Evolutionary conservation across 2,329 filamentous ascomycete species (phyloP).

Genomic region (Geosmithia morbida): DNA sequence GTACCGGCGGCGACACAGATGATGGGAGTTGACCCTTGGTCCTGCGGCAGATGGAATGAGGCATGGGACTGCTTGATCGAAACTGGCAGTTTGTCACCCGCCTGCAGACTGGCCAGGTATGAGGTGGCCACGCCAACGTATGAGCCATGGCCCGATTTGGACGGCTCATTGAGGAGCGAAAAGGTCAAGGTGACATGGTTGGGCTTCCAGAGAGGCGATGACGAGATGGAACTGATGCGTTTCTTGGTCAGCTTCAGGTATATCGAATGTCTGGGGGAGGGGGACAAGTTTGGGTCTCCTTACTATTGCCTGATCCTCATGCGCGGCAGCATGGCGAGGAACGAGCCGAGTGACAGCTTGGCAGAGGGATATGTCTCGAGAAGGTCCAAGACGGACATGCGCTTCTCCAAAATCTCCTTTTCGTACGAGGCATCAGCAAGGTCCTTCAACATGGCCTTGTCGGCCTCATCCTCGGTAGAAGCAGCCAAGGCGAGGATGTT

Average conservation of each 20-base stretch:
- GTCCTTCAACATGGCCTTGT: conserved; percentile 15
- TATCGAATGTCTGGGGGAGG: neutral
- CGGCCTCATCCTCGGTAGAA: conserved; percentile 15
- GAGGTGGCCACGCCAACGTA: conserved; percentile 43
- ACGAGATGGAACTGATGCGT: conserved; percentile 44
- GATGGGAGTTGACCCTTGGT: conserved; percentile 24
- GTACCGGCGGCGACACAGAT: conserved; percentile 32
- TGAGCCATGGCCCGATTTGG: conserved; percentile 25
- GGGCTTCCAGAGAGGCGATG: conserved; percentile 45
- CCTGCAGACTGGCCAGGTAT: conserved; percentile 34
- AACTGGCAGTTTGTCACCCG: conserved; percentile 27
- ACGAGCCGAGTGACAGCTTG: conserved; percentile 40
- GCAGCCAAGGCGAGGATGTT: conserved; percentile 9
- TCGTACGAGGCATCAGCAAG: conserved; percentile 22
- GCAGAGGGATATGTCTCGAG: conserved; percentile 41
- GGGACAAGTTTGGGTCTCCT: neutral
- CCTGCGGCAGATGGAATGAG: conserved; percentile 28
- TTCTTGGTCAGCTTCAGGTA: neutral
- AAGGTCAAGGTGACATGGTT: conserved; percentile 46
- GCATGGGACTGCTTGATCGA: conserved; percentile 21
- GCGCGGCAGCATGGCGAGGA: conserved; percentile 48
- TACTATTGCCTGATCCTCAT: conserved; percentile 30
- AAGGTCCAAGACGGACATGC: conserved; percentile 43
- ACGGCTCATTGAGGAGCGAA: conserved; percentile 40
- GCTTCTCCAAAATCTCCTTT: conserved; percentile 27